Base-by-base conservation (phyloP, 495 filamentous ascomycete species). In the Patellaria atrata region DNA sequence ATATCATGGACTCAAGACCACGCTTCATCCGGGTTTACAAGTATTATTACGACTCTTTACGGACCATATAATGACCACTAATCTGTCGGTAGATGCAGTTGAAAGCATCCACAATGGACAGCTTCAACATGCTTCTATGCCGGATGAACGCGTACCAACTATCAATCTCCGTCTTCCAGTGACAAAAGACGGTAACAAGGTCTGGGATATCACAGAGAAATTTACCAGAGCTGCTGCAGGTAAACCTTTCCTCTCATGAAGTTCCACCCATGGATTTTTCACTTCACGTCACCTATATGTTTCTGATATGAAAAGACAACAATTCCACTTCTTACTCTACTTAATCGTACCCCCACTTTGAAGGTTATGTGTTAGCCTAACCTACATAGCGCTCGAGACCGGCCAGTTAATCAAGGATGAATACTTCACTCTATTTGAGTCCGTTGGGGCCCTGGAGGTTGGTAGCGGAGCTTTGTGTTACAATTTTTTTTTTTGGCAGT, bases 381-480 rank as follows among this genome's bases (percentile, higher is more conserved):
- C 30, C 30, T 26, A 18, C 19, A 27, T 33, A 94, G 87, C 71
- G 35, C 63, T 97, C 31, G 54, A 64, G 13, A 69, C 76, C 8
- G 87, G 89, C 13, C 73, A 87, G 40, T 70, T 99, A 7, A 72
- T 94, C 37, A 92, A 94, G 60, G 86, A 97, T 81, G 81, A 80
- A 32, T 71, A 68, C 44, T 94, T 97, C 47, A 92, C 83, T 5
- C 67, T 96, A 6, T 92, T 89, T 47, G 89, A 96, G 57, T 73
- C 85, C 35, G 91, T 97, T 43, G 82, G 81, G 38, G 87, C 91
- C 48, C 65, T 97, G 43, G 89, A 97, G 77, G 89, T 87, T 61
- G 45, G 70, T 36, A n/a, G n/a, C n/a, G n/a, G n/a, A n/a, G n/a
- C n/a, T n/a, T n/a, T n/a, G n/a, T n/a, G n/a, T n/a, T n/a, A n/a